Conservation (phyloP, 1,284 basidiomycete species). For the Sanghuangporus weigelae region DNA sequence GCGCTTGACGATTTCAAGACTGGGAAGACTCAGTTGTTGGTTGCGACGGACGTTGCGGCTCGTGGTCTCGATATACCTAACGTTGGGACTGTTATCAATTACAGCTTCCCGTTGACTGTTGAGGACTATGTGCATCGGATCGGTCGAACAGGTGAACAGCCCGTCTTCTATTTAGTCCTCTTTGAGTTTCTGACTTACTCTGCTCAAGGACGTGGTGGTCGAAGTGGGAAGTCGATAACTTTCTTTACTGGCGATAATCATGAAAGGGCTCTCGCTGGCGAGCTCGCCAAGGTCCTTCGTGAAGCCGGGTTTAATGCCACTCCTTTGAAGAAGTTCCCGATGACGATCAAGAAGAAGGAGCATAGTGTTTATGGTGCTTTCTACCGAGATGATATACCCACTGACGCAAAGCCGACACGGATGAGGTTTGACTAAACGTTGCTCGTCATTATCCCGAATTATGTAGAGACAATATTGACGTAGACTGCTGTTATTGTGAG, state of each 20-base stretch:
- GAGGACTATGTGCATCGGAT: conserved; percentile 98
- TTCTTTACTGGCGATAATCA: conserved; percentile 93
- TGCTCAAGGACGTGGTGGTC: conserved; percentile 78
- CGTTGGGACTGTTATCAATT: conserved; percentile 89
- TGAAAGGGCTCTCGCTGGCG: conserved; percentile 86
- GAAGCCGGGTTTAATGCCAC: conserved; percentile 84
- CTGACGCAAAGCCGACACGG: conserved; percentile 79
- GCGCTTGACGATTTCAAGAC: conserved; percentile 89
- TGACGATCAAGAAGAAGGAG: conserved; percentile 96
- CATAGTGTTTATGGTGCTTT: conserved; percentile 83
- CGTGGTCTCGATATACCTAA: conserved; percentile 96
- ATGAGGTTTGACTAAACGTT: conserved; percentile 67
- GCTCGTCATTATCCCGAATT: neutral
- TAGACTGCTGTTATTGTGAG: too few relatives aligned
- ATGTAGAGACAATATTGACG: neutral
- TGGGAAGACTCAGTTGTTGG: conserved; percentile 79
- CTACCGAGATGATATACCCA: conserved; percentile 69
- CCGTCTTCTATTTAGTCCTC: conserved; percentile 33
- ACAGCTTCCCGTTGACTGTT: conserved; percentile 95
- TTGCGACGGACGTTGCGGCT: conserved; percentile 97
- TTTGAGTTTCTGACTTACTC: conserved; percentile 4
- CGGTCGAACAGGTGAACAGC: conserved; percentile 65
- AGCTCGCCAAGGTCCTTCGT: conserved; percentile 86
- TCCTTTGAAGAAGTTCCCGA: conserved; percentile 85
- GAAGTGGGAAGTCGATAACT: conserved; percentile 88